Evolutionary conservation across 306 rosid species (phyloP).

Genomic region (Datisca glomerata): DNA sequence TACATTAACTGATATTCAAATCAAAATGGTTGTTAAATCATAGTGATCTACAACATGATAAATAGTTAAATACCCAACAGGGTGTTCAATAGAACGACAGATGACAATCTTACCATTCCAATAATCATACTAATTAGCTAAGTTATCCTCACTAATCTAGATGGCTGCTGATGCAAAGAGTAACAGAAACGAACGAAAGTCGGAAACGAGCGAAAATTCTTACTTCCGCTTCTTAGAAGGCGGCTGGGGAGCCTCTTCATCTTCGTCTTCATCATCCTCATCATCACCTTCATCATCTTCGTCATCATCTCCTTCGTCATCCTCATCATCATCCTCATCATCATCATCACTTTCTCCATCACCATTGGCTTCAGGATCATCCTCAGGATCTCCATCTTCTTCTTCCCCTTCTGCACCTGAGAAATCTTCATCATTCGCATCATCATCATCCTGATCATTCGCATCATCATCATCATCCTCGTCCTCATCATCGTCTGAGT

Average conservation of each 20-base stretch:
- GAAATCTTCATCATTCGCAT: slow-evolving; percentile 48
- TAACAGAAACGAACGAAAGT: slow-evolving; percentile 2
- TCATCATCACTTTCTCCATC: slow-evolving; percentile 17
- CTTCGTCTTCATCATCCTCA: slow-evolving; percentile 44
- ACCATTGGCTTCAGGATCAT: slow-evolving; percentile 35
- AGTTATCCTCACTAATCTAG: no score
- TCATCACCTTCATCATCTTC: slow-evolving; percentile 16
- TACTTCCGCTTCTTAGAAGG: slow-evolving; percentile 79
- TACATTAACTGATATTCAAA: no score
- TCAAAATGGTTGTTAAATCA: no score
- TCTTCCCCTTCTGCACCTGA: slow-evolving; percentile 47
- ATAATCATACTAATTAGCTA: no score
- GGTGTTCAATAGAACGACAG: not conserved
- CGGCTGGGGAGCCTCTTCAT: slow-evolving; percentile 53
- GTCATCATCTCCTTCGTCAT: slow-evolving; percentile 7
- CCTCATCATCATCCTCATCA: slow-evolving; percentile 39
- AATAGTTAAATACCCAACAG: no score
- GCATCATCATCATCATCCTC: slow-evolving; percentile 28
- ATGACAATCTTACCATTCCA: not conserved
- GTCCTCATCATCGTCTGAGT: slow-evolving; percentile 56
- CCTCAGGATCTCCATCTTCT: slow-evolving; percentile 41
- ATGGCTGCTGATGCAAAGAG: no score
- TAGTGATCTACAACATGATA: no score
- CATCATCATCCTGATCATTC: slow-evolving; percentile 38
- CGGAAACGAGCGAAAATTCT: slow-evolving; percentile 12